Conservation (phyloP, 768 basidiomycete genomes). For the Trametopsis cervina region DNA sequence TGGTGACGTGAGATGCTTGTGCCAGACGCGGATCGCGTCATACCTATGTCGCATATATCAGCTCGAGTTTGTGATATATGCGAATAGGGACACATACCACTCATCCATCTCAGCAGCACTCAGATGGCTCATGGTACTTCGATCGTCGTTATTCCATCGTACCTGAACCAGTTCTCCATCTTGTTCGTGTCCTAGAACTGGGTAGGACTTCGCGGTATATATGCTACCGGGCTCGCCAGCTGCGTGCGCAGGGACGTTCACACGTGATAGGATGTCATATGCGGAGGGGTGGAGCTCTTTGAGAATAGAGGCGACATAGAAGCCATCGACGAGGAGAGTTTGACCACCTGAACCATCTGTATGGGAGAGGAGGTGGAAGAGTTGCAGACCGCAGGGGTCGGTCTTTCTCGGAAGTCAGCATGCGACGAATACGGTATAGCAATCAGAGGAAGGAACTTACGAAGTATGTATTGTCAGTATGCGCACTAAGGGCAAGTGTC, state of each 20-base stretch:
- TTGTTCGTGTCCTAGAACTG: constrained; percentile 67
- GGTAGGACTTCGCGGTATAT: constrained; percentile 58
- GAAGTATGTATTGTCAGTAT: constrained; percentile 74
- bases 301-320: constrained; percentile 82
- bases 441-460: constrained; percentile 33
- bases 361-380: constrained; percentile 90
- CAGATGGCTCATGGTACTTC: constrained; percentile 70
- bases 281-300: constrained; percentile 63
- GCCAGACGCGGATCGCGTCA: constrained; percentile 73
- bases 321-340: constrained; percentile 92
- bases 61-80: background rate
- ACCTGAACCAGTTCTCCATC: constrained; percentile 62
- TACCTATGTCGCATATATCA: constrained; percentile 42
- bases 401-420: constrained; percentile 39
- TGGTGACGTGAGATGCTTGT: constrained; percentile 61
- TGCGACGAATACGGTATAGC: background rate
- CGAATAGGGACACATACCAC: constrained; percentile 46
- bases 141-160: constrained; percentile 92
- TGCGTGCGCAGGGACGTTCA: constrained; percentile 78
- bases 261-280: constrained; percentile 59
- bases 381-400: constrained; percentile 91
- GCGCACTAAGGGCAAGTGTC: constrained; percentile 77
- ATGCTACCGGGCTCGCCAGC: constrained; percentile 64
- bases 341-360: constrained; percentile 77
- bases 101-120: constrained; percentile 56